A percentile compares a stretch with the other conserved stretches of the same genome.
phyloP scores from a whole-genome alignment of 2,329 filamentous ascomycete genomes.

The Rhynchosporium secalis region DNA sequence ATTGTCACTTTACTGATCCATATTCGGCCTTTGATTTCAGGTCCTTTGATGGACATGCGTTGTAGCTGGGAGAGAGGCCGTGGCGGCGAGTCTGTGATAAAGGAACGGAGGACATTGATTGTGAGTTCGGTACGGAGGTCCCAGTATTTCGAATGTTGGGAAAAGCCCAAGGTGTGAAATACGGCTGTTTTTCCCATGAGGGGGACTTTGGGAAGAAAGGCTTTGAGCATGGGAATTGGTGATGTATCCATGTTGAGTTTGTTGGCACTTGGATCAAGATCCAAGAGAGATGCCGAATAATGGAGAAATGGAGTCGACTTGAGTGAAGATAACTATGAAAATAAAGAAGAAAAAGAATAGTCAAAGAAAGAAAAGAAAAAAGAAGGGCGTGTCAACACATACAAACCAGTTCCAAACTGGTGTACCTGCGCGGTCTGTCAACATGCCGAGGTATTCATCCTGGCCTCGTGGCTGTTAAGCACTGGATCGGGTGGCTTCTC shows the following conservation, averaged over 20 bases:
- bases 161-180: conserved; percentile 65
- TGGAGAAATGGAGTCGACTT: neutral
- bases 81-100: conserved; percentile 47
- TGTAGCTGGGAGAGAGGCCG: conserved; percentile 61
- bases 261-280: too few relatives aligned
- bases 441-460: conserved; percentile 26
- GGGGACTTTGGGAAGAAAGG: conserved; percentile 55
- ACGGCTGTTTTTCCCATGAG: conserved; percentile 62
- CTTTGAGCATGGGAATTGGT: conserved; percentile 31
- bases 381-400: neutral
- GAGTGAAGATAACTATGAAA: neutral
- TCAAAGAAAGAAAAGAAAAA: neutral
- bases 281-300: neutral
- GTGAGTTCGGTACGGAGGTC: conserved; percentile 74
- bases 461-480: conserved; percentile 11
- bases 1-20: conserved; percentile 77
- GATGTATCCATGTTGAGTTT: conserved; percentile 28
- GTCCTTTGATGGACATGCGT: conserved; percentile 59
- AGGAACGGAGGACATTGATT: conserved; percentile 68
- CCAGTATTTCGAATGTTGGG: conserved; percentile 72
- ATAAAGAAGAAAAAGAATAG: neutral
- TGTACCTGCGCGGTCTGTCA: neutral
- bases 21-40: conserved; percentile 72
- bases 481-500: conserved; percentile 4
- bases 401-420: neutral